Base-by-base conservation (phyloP, 1,284 basidiomycete genomes). In the Cryptococcus sp. region DNA sequence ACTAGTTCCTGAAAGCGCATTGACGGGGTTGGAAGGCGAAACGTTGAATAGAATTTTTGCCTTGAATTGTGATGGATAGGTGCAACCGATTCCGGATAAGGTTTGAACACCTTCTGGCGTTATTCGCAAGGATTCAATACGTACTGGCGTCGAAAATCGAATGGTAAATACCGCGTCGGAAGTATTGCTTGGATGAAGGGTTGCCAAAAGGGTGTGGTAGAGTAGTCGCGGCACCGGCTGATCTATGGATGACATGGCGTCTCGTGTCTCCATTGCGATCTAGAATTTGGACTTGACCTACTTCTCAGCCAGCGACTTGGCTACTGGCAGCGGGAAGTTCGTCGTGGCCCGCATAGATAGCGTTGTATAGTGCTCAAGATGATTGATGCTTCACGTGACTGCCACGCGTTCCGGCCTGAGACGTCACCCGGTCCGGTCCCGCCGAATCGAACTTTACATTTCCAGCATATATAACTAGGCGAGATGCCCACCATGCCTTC, bases 51-150 rank as follows among this genome's bases (percentile, higher is more conserved):
- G 45, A 13, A 52, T 13, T 16, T 37, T 18, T 18, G 36, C 48
- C n/a, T 42, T 22, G 19, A 39, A 49, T 14, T 21, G n/a, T 13
- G 48, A 10, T 4, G 48, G 48, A 16, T 23, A 23, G 16, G 37
- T 41, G 21, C 9, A 11, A 5, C 32, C 51, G 40, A 48, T 16
- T 19, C 46, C 50, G n/a, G 1, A 9, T 19, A 52, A n/a, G 16
- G 39, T 39, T 21, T 22, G 4, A 7, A 52, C 51, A 25, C 51
- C 51, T 39, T 52, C 51, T 4, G 51, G 51, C 3, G 40, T 52
- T 25, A 52, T 43, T 13, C 51, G 21, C 4, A 52, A 41, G 4
- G 46, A 48, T 4, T 36, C 13, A 10, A 52, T 37, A 18, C 51
- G 7, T 7, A 48, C 51, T n/a, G 51, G 39, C 11, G 40, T 11